Conservation (phyloP, 2,329 filamentous ascomycete genomes). For the Fusarium redolens region DNA sequence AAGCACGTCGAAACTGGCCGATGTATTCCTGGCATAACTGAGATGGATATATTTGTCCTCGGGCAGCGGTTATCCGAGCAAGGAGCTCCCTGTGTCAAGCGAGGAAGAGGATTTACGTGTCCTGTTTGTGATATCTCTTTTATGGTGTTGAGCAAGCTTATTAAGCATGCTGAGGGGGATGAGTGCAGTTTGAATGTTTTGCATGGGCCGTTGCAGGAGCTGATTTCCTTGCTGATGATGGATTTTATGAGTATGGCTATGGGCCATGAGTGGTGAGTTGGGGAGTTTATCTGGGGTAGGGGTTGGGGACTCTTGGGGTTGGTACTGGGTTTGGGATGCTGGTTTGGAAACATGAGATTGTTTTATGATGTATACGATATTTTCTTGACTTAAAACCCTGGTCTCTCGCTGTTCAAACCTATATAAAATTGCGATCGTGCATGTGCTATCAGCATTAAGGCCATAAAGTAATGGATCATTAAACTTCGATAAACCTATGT, state of each 20-base stretch:
- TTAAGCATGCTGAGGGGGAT: neutral
- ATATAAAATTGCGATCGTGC: no score
- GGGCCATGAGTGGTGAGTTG: neutral
- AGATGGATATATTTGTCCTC: neutral
- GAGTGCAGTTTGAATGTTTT: neutral
- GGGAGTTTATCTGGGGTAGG: neutral
- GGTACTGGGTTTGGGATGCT: neutral
- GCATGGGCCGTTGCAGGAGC: neutral
- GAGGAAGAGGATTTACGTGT: neutral
- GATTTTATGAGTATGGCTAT: neutral
- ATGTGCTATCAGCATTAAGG: no score
- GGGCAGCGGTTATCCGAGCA: neutral
- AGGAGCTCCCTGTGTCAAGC: neutral
- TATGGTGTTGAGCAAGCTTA: neutral
- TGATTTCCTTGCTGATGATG: neutral
- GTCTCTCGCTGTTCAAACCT: no score
- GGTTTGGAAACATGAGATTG: neutral
- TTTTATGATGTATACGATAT: neutral
- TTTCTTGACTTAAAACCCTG: neutral
- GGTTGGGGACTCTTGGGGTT: no score
- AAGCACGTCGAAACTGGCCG: neutral
- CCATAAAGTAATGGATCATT: no score
- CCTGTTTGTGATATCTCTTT: neutral
- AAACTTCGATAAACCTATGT: no score
- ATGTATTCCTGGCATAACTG: accelerated